A percentile compares a stretch with the other conserved stretches of the same genome.
phyloP scores from a whole-genome alignment of 352 stramenopile species.

The Phytophthora niederhauseri region DNA sequence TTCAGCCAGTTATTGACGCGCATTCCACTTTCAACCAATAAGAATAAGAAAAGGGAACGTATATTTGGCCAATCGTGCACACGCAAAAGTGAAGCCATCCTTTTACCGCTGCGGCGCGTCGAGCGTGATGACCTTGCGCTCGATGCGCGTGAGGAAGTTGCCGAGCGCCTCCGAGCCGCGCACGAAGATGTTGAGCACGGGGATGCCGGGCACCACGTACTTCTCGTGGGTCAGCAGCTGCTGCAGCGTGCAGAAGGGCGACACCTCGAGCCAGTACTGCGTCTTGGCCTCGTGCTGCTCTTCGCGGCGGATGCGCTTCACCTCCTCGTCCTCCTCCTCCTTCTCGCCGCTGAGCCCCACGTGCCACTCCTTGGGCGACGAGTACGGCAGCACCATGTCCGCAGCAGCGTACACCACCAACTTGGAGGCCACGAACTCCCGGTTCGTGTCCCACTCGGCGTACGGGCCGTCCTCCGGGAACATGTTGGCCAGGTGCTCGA shows the following conservation, averaged over 20 bases:
- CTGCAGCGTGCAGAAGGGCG: slow-evolving; percentile 79
- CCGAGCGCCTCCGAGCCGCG: slow-evolving; percentile 61
- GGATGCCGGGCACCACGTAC: slow-evolving; percentile 87
- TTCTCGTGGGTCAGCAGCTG: slow-evolving; percentile 71
- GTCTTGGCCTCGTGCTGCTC: slow-evolving; percentile 80
- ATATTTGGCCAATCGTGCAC: slow-evolving; percentile 11
- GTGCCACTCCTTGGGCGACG: slow-evolving; percentile 72
- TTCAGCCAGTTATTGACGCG: slow-evolving; percentile 30
- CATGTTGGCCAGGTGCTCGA: slow-evolving; percentile 91
- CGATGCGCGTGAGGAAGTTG: slow-evolving; percentile 75
- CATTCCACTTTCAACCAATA: slow-evolving; percentile 20
- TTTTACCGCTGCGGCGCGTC: slow-evolving; percentile 37
- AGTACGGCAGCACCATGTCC: slow-evolving; percentile 76
- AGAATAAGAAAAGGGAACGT: neutral
- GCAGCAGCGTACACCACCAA: slow-evolving; percentile 78
- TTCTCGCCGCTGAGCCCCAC: slow-evolving; percentile 74
- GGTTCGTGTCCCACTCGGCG: slow-evolving; percentile 75
- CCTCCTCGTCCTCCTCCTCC: slow-evolving; percentile 74
- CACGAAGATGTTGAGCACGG: slow-evolving; percentile 86
- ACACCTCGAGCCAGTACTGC: slow-evolving; percentile 79
- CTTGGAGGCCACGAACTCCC: slow-evolving; percentile 79
- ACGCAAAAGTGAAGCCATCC: slow-evolving; percentile 8
- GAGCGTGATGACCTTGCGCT: slow-evolving; percentile 60
- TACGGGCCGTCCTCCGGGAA: slow-evolving; percentile 88
- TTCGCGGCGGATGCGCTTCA: slow-evolving; percentile 61